These are phyloP conservation scores for Botrytis elliptica DNA, from an alignment of 2,329 filamentous ascomycete species.

Conservation along the genomic window DNA sequence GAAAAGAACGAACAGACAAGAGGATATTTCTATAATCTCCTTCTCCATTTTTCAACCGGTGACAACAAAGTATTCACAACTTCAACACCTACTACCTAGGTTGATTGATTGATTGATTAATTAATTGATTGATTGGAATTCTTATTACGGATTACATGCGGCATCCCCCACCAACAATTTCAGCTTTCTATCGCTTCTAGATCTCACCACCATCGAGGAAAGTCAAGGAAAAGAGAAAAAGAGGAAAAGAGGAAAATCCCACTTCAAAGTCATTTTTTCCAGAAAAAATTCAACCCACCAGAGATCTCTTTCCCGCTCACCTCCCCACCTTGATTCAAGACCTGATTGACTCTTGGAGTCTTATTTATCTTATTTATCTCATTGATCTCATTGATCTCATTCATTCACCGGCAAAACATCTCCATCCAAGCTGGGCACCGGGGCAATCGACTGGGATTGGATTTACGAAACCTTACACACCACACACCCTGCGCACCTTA, in stretches of 20 bases:
- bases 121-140: background rate
- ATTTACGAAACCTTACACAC: background rate
- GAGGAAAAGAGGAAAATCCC: constrained; percentile 8
- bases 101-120: background rate
- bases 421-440: background rate
- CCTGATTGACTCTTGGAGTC: background rate
- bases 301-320: constrained; percentile 6
- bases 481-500: background rate
- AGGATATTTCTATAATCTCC: background rate
- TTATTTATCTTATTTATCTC: background rate
- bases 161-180: constrained; percentile 11
- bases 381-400: background rate
- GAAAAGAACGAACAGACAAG: background rate
- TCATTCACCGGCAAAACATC: background rate
- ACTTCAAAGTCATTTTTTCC: background rate
- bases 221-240: constrained; percentile 7
- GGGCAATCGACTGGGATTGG: constrained; percentile 10
- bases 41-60: background rate
- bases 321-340: background rate
- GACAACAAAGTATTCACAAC: constrained; percentile 1
- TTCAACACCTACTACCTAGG: too few species aligned
- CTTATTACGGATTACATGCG: background rate
- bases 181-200: constrained; percentile 9
- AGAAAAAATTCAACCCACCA: background rate
- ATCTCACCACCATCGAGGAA: background rate